Evolutionary conservation across 352 stramenopile genomes (phyloP).

Genomic region (Hyaloperonospora brassicae): DNA sequence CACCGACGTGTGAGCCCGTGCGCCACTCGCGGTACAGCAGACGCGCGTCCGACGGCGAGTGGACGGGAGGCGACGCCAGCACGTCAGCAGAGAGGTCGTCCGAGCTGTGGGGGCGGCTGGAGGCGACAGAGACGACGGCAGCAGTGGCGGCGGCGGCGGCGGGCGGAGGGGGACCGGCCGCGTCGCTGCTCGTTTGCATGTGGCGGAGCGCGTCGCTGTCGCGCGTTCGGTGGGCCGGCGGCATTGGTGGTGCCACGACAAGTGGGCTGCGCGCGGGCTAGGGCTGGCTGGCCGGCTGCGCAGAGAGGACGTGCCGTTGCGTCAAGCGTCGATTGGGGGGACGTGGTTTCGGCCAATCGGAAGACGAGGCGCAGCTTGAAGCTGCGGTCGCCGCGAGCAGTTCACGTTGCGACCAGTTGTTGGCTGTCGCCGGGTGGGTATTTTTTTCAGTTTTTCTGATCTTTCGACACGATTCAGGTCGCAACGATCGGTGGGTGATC

Average conservation of each 20-base stretch:
- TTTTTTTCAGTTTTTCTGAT: too few species aligned
- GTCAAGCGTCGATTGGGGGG: constrained; percentile 12
- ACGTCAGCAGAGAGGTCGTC: constrained; percentile 57
- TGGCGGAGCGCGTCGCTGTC: not conserved
- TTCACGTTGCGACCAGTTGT: too few species aligned
- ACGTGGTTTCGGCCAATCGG: not conserved
- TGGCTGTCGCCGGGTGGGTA: too few species aligned
- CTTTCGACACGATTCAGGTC: too few species aligned
- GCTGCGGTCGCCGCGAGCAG: too few species aligned
- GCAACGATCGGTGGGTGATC: too few species aligned
- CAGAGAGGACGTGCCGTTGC: constrained; percentile 2
- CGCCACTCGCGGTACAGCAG: constrained; percentile 78
- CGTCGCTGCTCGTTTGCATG: constrained; percentile 24
- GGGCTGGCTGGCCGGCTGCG: constrained; percentile 9
- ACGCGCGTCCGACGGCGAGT: constrained; percentile 55
- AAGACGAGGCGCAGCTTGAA: too few species aligned
- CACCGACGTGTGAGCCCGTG: constrained; percentile 44
- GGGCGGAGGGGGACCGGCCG: not conserved
- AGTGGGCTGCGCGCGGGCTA: not conserved
- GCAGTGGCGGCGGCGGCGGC: too few species aligned
- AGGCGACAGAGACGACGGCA: not conserved
- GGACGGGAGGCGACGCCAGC: constrained; percentile 33
- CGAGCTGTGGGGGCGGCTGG: constrained; percentile 47
- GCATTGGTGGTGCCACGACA: constrained; percentile 1
- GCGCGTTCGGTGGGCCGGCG: not conserved